Evolutionary conservation across 2,329 filamentous ascomycete species (phyloP).

Genomic region (Cladosporium sp.): DNA sequence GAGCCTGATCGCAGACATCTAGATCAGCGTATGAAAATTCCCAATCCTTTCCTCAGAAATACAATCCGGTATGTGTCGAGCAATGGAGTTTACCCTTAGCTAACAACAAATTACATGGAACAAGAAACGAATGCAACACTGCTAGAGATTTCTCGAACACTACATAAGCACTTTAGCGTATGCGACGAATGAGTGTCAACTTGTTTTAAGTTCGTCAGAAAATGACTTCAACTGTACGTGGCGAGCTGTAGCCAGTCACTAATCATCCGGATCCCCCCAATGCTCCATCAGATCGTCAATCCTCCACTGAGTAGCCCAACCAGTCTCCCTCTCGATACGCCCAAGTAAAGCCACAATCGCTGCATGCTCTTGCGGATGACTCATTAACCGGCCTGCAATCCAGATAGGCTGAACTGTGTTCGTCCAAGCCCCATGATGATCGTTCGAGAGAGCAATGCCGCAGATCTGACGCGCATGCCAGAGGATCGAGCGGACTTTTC

Average conservation of each 20-base stretch:
- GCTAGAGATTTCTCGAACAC: too few species aligned
- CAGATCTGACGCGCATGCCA: conserved; percentile 42
- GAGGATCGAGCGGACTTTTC: conserved; percentile 31
- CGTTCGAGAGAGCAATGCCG: conserved; percentile 36
- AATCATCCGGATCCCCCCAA: conserved; percentile 37
- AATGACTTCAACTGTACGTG: too few species aligned
- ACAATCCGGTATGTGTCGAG: too few species aligned
- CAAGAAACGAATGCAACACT: too few species aligned
- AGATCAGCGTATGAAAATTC: too few species aligned
- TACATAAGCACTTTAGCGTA: too few species aligned
- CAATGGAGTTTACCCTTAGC: too few species aligned
- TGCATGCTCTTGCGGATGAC: conserved; percentile 34
- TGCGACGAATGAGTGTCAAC: too few species aligned
- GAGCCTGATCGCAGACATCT: too few species aligned
- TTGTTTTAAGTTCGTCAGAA: too few species aligned
- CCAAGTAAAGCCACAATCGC: conserved; percentile 40
- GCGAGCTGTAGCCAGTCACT: too few species aligned
- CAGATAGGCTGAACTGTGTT: conserved; percentile 38
- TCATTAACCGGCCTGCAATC: conserved; percentile 38
- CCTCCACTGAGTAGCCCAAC: conserved; percentile 47
- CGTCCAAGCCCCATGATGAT: conserved; percentile 37
- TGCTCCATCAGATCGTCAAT: conserved; percentile 44
- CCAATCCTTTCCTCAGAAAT: rapidly evolving
- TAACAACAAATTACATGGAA: too few species aligned
- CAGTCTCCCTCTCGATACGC: conserved; percentile 44